phyloP scores from a whole-genome alignment of 768 basidiomycete genomes.

The Panaeolus papilionaceus region DNA sequence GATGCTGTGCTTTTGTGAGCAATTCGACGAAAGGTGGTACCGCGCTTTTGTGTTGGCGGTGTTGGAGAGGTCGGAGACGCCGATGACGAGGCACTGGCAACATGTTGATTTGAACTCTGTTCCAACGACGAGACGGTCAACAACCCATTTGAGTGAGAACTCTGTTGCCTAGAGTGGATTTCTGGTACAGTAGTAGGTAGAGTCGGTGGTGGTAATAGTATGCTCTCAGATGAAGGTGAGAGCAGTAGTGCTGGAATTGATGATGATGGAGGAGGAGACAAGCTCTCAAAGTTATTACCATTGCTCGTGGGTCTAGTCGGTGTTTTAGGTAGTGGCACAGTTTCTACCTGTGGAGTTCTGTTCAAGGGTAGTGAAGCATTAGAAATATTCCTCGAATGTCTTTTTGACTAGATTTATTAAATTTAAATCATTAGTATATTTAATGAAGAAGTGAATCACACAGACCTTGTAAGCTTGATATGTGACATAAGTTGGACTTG shows the following conservation, averaged over 20 bases:
- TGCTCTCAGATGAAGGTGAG: not conserved
- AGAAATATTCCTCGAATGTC: conserved; percentile 48
- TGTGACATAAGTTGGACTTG: conserved; percentile 40
- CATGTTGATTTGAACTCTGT: not conserved
- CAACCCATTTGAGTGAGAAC: not conserved
- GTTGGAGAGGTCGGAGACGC: not conserved
- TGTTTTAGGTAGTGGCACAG: not conserved
- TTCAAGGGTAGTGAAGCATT: conserved; percentile 21
- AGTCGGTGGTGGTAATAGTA: not conserved
- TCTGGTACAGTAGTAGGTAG: not conserved
- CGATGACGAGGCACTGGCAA: not conserved
- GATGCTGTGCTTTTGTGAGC: conserved; percentile 7
- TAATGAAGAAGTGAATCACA: conserved; percentile 18
- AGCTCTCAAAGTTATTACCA: not conserved
- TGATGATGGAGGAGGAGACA: not conserved
- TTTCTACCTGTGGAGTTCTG: not conserved
- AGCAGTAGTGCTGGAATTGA: conserved; percentile 1
- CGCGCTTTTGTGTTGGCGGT: not conserved
- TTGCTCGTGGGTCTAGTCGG: not conserved
- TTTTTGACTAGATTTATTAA: conserved; percentile 42
- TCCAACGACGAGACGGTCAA: not conserved
- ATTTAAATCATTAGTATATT: conserved; percentile 19
- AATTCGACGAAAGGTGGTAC: conserved; percentile 4
- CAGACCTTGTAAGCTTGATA: conserved; percentile 60
- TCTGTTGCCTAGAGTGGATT: not conserved